Evolutionary conservation across 495 filamentous ascomycete genomes (phyloP), one percentile per base, ranked within the genome.

Genomic region (Cryomyces antarcticus): DNA sequence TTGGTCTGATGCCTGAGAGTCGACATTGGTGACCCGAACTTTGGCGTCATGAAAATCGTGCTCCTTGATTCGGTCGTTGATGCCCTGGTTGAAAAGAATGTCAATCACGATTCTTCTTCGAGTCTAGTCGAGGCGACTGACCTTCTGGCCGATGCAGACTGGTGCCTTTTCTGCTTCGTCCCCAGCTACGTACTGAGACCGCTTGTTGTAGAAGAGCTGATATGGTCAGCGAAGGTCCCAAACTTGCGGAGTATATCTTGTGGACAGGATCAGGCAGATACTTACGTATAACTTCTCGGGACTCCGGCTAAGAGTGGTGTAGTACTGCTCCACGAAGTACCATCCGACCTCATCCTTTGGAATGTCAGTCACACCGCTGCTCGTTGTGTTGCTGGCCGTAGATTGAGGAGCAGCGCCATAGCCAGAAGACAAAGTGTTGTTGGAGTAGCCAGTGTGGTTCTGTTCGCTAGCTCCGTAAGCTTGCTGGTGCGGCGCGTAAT

Each of bases 251-350:
- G 1, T 24, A 24, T 24, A 36, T 36, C 33, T 36, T 36, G 33
- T 1, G 9, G 33, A 9, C 33, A 36, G 12, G 2, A 36, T 36
- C 13, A 17, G 12, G 3, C 13, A 17, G 12, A 36, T 36, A 70
- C 78, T 65, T 62, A 86, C 80, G 55, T 85, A 84, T 47, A 97
- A 75, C 62, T 88, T 93, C 52, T 93, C 87, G 11, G 92, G 89
- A 46, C 68, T 80, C 58, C 84, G 82, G 75, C 84, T 93, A 53
- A 97, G 69, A 49, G 83, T 97, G 48, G 84, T 96, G 61, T 97
- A 97, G 68, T 93, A 96, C 57, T 93, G 86, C 70, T 97, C 92
- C 31, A 96, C 89, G 50, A 97, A 97, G 61, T 86, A 95, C 89
- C 89, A 97, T 52, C 85, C 89, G 41, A 97, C 82, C 63, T 96